Base-by-base conservation (phyloP, 768 basidiomycete genomes). In the Tylopilus subfusipes region DNA sequence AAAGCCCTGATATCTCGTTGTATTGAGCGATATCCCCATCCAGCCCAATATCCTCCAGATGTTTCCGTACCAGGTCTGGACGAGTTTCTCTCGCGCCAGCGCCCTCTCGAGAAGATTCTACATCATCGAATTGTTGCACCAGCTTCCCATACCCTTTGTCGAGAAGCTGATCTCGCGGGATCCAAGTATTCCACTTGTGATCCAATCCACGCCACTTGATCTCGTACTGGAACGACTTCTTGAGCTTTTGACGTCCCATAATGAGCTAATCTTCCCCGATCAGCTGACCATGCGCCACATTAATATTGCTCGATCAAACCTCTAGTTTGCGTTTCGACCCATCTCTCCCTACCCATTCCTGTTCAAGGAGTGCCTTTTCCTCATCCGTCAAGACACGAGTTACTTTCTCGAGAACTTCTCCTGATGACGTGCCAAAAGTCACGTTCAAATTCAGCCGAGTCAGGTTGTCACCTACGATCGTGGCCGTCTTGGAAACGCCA, bases 401-500 rank as follows among this genome's bases (percentile, higher is more conserved):
- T 6, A 82, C 84, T 72, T 98, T 97, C 73, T 95, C 92, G 59
- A 97, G 63, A 33, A 96, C 75, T 74, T 98, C 95, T 60, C 88
- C 88, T 91, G 54, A 56, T 54, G 45, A 56, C 43, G 53, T 57
- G 61, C 42, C 47, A 36, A 55, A 53, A 56, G 39, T 52, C 44
- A 50, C 36, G 53, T 52, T 40, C 56, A 45, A 39, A 21, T 29
- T 18, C 42, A 31, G 58, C 48, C 52, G 40, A 60, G 18, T 52
- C 11, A 56, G 24, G 43, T 68, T 38, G 57, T 54, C 54, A 77
- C 84, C 60, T 69, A 90, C 93, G 89, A 79, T 98, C 95, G 72
- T 96, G 90, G 46, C 95, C 96, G 71, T 97, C 95, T 69, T 98
- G 95, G 83, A 94, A 98, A 63, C 95, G 89, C 95, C 95, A 98